Percentiles rank a stretch among this genome's conserved stretches.
Evolutionary conservation across 495 filamentous ascomycete genomes (phyloP).

Genomic region (Aspergillus egyptiacus): DNA sequence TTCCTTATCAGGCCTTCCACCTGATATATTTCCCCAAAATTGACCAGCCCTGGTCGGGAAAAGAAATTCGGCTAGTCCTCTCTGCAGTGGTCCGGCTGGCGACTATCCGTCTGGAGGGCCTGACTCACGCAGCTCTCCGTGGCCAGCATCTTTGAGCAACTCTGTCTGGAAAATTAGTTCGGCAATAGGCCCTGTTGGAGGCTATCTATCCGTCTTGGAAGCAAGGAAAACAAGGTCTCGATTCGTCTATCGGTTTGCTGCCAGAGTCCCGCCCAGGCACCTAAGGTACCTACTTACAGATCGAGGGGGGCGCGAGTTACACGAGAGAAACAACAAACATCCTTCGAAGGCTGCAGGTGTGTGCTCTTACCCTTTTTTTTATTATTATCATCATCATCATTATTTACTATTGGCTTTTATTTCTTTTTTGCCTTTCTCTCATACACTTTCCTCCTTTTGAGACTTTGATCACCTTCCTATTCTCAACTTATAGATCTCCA

Average conservation of each 20-base stretch:
- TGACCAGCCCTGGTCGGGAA: not conserved
- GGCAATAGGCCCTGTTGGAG: not conserved
- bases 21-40: not conserved
- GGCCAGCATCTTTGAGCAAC: not conserved
- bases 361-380: conserved; percentile 20
- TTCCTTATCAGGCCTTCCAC: not conserved
- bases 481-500: conserved; percentile 5
- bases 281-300: conserved; percentile 30
- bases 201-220: conserved; percentile 2
- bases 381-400: too few species aligned
- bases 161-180: not conserved
- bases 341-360: conserved; percentile 31
- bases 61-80: not conserved
- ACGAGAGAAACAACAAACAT: conserved; percentile 37
- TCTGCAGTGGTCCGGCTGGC: not conserved
- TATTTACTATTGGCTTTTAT: conserved; percentile 7
- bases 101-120: not conserved
- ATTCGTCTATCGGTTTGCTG: conserved; percentile 23
- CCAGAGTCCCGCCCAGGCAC: conserved; percentile 26
- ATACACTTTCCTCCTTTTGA: conserved; percentile 1
- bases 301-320: conserved; percentile 29
- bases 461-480: too few species aligned
- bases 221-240: conserved; percentile 16
- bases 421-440: not conserved
- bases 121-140: conserved; percentile 1